A percentile compares a stretch with the other conserved stretches of the same genome.
phyloP scores from a whole-genome alignment of 192 early-diverging fungal genomes.

The Gamsiella multidivaricata region DNA sequence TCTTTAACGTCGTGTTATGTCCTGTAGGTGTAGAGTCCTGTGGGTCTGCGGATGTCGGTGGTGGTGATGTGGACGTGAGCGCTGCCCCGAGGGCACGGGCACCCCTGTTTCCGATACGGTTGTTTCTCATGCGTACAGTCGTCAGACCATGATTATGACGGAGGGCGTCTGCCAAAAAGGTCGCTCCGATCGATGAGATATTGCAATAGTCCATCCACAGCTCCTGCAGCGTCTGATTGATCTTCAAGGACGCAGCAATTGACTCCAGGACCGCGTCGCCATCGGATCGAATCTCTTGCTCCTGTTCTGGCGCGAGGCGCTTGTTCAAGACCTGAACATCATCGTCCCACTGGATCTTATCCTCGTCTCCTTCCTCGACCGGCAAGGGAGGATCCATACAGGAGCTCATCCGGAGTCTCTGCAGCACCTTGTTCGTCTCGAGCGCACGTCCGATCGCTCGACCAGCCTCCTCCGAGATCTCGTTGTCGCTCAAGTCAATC shows the following conservation, averaged over 20 bases:
- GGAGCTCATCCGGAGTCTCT: constrained; percentile 51
- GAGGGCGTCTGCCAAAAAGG: constrained; percentile 35
- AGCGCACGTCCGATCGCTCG: constrained; percentile 46
- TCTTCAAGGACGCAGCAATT: constrained; percentile 23
- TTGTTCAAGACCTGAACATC: constrained; percentile 25
- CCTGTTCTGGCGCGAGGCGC: constrained; percentile 18
- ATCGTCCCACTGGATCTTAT: constrained; percentile 32
- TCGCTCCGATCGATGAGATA: constrained; percentile 51
- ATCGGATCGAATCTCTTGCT: constrained; percentile 36
- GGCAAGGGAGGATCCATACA: constrained; percentile 50
- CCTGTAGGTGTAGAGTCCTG: background rate
- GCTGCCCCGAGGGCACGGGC: constrained; percentile 40
- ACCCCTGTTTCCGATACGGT: constrained; percentile 57
- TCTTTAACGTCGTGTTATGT: constrained; percentile 27
- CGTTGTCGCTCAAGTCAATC: constrained; percentile 63
- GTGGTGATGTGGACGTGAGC: constrained; percentile 5
- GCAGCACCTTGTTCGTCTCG: constrained; percentile 39
- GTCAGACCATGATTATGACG: constrained; percentile 23
- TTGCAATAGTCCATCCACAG: constrained; percentile 59
- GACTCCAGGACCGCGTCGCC: constrained; percentile 55
- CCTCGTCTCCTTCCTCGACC: constrained; percentile 31
- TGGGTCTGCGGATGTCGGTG: background rate
- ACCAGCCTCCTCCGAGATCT: constrained; percentile 55
- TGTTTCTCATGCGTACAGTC: constrained; percentile 56
- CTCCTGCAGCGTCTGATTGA: constrained; percentile 40